Evolutionary conservation across 495 filamentous ascomycete genomes (phyloP), one percentile per base, ranked within the genome.

Genomic region (Friedmanniomyces simplex): DNA sequence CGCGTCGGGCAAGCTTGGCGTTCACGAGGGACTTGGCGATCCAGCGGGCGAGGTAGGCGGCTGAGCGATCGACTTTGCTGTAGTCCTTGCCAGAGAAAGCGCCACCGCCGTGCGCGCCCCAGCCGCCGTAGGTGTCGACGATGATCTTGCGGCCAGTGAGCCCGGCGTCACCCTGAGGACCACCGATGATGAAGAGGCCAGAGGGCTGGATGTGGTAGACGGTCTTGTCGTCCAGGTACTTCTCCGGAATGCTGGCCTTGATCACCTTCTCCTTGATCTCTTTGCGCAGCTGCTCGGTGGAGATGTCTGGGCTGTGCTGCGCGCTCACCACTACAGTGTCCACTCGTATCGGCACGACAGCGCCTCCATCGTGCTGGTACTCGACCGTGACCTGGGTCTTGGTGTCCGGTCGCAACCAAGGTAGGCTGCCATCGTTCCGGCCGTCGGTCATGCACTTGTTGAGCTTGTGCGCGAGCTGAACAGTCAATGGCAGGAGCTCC

Each of bases 31-130:
- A 98, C 83, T 98, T 98, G 72, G 93, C 93, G 73, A 98, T 87
- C 93, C 93, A 98, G 66, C 93, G 88, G 67, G 85, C 90, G 63
- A 96, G 82, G 77, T 98, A 98, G 68, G 93, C 93, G 64, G 93
- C 93, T 30, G 91, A 96, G 65, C 93, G 88, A 73, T 98, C 93
- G 75, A 98, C 93, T 81, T 98, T 98, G 77, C 89, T 95, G 87
- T 96, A 98, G 73, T 98, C 93, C 84, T 98, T 98, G 71, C 93
- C 93, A 69, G 93, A 97, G 86, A 98, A 98, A 73, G 93, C 93
- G 82, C 93, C 93, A 78, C 93, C 93, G 81, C 93, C 93, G 80
- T 98, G 93, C 65, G 93, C 93, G 77, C 93, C 93, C 93, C 93
- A 98, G 67, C 93, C 93, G 78, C 93, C 93, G 79, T 98, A 98